Evolutionary conservation across 441 rosid species (phyloP), one percentile per base, ranked within the genome.

Genomic region (Raphanus hybrid): DNA sequence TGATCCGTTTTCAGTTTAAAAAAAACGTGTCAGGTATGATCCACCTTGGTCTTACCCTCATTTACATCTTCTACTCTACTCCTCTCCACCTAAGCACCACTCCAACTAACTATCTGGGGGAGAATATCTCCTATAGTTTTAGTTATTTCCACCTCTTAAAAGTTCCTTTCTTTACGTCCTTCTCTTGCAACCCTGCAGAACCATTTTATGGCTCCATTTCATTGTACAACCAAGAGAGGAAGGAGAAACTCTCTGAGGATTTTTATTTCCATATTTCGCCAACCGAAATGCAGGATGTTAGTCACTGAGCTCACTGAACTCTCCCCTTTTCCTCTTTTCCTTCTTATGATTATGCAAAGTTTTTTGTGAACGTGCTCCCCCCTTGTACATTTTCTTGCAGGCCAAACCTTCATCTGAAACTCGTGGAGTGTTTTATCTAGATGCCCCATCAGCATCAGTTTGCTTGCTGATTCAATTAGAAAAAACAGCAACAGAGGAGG

Each of bases 181-280:
- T 77, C 62, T 80, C 65, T 78, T 77, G 85, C 70, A 77, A 71
- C 71, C 59, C 71, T 67, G 65, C 88, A 96, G 99, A 96, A 87
- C 98, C 99, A 58, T 96, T 96, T 84, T 83, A 85, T 84, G 99
- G 99, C 66, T 91, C 99, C 55, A 92, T 96, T 82, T 88, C 97
- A 79, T 78, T 91, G 57, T 92, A 92, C 81, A 96, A 91, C 81
- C 87, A 91, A 81, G 99, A 96, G 84, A 94, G 98, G 86, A 91
- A 89, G 82, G 99, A 96, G 87, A 92, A 90, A 80, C 81, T 92
- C 85, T 96, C 99, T 0, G 99, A 96, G 83, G 95, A 96, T 78
- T 91, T 89, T 82, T 87, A 92, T 84, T 94, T 96, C 83, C 90
- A 85, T 67, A 85, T 86, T 58, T 73, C 73, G 60, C 98, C 98